A percentile compares a stretch with the other conserved stretches of the same genome.
Evolutionary conservation across 352 stramenopile genomes (phyloP).

Genomic region (Phytophthora pini): DNA sequence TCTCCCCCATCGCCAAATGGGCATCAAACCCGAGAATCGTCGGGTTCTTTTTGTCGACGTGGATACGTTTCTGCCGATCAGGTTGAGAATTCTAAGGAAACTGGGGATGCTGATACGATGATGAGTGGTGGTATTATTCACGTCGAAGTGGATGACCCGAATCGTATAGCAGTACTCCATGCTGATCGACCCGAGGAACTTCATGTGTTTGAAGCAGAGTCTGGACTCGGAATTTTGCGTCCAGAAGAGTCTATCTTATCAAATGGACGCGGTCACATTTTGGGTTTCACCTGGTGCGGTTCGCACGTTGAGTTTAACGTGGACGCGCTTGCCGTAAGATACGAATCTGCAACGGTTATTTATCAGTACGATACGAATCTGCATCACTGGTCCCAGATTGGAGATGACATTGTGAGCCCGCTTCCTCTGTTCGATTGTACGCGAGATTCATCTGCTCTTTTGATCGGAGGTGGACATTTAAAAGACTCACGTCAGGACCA

Average conservation of each 20-base stretch:
- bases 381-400: constrained; percentile 66
- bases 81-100: constrained; percentile 15
- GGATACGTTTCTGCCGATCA: constrained; percentile 35
- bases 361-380: constrained; percentile 80
- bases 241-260: constrained; percentile 72
- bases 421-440: constrained; percentile 83
- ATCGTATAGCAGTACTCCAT: constrained; percentile 77
- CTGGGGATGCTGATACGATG: constrained; percentile 2
- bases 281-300: constrained; percentile 84
- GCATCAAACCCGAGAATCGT: constrained; percentile 4
- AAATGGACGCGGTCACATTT: constrained; percentile 55
- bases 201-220: constrained; percentile 83
- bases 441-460: constrained; percentile 77
- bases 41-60: constrained; percentile 42
- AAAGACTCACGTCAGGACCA: constrained; percentile 22
- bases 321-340: constrained; percentile 78
- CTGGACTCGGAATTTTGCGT: constrained; percentile 77
- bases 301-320: constrained; percentile 88
- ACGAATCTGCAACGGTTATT: constrained; percentile 69
- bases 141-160: constrained; percentile 88
- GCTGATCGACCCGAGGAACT: constrained; percentile 52
- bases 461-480: constrained; percentile 70
- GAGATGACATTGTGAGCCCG: constrained; percentile 61
- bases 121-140: constrained; percentile 49
- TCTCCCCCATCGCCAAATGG: constrained; percentile 13